Evolutionary conservation across 2,329 filamentous ascomycete genomes (phyloP), one percentile per base, ranked within the genome.

Genomic region (Geosmithia morbida): DNA sequence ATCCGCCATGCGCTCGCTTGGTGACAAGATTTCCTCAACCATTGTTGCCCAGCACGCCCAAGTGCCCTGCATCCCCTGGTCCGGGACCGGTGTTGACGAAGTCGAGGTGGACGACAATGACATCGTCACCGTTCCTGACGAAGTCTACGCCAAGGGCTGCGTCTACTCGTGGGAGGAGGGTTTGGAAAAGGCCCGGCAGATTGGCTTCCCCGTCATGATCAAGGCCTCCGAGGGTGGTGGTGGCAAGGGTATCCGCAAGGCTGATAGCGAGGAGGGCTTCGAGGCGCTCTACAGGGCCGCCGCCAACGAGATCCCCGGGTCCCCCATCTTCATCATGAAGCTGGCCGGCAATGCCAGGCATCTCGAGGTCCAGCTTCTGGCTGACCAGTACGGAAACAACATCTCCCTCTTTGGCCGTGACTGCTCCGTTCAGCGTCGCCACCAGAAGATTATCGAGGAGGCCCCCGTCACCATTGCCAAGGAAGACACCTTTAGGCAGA

Each of bases 291-390:
- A 97, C 76, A 92, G 94, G 67, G 92, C 90, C 43, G 92, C 94
- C 19, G 89, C 92, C 5, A 94, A 84, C 65, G 94, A 98, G 67
- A 97, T 98, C 55, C 94, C 92, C 11, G 94, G 94, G 44, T 98
- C 92, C 29, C 92, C 94, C 56, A 98, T 98, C 68, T 98, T 98
- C 77, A 94, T 98, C 71, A 98, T 98, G 92, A 96, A 98, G 79
- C 74, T 98, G 53, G 92, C 92, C 45, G 92, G 90, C 56, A 95
- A 94, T 62, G 92, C 92, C 41, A 77, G 92, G 56, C 92, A 98
- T 76, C 73, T 98, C 69, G 92, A 98, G 68, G 94, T 98, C 49
- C 92, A 98, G 70, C 74, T 98, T 54, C 75, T 98, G 47, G 94
- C 92, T 54, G 94, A 98, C 72, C 88, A 98, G 75, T 98, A 98